Conservation (phyloP, 192 early-diverging fungal genomes). For the Thamnidium elegans region DNA sequence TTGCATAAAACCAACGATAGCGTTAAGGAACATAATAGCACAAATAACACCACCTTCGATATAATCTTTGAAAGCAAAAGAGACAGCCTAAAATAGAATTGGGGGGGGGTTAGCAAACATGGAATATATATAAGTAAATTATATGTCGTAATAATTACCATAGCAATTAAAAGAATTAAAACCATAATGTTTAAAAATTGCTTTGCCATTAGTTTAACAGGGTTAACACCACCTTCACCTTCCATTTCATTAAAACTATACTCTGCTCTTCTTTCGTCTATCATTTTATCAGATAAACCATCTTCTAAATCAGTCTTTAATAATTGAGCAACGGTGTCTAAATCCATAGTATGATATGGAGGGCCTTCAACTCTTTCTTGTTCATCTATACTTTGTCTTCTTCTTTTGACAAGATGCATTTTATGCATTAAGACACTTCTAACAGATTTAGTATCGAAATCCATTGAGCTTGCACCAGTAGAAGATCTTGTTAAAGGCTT, state of each 20-base stretch:
- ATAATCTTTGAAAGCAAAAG: slow-evolving; percentile 65
- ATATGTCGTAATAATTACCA: slow-evolving; percentile 33
- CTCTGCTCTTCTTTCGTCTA: slow-evolving; percentile 34
- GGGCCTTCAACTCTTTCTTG: slow-evolving; percentile 22
- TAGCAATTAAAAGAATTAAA: slow-evolving; percentile 64
- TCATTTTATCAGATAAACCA: slow-evolving; percentile 50
- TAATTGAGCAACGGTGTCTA: slow-evolving; percentile 27
- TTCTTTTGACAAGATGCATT: slow-evolving; percentile 30
- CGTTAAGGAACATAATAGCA: slow-evolving; percentile 83
- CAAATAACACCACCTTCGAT: slow-evolving; percentile 75
- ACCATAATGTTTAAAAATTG: slow-evolving; percentile 68
- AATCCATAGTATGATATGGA: slow-evolving; percentile 36
- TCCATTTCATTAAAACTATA: slow-evolving; percentile 65
- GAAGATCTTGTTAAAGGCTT: slow-evolving; percentile 13
- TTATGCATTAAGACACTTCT: slow-evolving; percentile 30
- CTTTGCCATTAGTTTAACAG: slow-evolving; percentile 56
- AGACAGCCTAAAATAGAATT: slow-evolving; percentile 38
- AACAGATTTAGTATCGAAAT: slow-evolving; percentile 27
- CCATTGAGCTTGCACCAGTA: slow-evolving; percentile 18
- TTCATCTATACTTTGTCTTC: slow-evolving; percentile 14
- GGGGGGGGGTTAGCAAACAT: no score
- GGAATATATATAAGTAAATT: no score
- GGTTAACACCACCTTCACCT: slow-evolving; percentile 64
- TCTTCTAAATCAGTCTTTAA: slow-evolving; percentile 35
- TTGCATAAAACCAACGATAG: slow-evolving; percentile 90